phyloP scores from a whole-genome alignment of 768 basidiomycete species.

The Pulveroboletus sp. region DNA sequence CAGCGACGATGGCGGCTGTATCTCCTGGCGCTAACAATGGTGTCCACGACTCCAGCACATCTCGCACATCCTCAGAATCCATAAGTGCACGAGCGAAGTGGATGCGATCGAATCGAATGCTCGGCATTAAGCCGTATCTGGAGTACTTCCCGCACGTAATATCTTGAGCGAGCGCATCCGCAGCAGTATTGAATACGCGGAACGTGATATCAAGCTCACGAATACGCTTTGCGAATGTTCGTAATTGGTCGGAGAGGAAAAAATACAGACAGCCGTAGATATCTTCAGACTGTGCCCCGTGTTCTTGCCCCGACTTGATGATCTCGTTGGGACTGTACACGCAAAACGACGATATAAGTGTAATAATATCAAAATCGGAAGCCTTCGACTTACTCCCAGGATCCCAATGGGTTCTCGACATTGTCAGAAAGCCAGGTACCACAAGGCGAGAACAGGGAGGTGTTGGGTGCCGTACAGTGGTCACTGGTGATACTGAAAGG shows the following conservation, averaged over 20 bases:
- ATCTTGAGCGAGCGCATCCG: constrained; percentile 36
- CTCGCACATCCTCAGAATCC: constrained; percentile 28
- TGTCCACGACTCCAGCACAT: constrained; percentile 33
- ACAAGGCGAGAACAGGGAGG: constrained; percentile 40
- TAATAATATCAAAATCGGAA: background rate
- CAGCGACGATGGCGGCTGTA: constrained; percentile 35
- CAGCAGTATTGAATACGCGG: constrained; percentile 31
- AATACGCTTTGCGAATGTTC: constrained; percentile 35
- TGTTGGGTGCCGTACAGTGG: constrained; percentile 37
- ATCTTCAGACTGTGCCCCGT: constrained; percentile 38
- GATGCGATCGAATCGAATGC: constrained; percentile 39
- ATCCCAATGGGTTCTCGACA: constrained; percentile 38
- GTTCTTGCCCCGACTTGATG: constrained; percentile 31
- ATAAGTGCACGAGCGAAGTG: constrained; percentile 39
- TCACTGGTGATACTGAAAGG: constrained; percentile 39
- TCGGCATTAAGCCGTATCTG: constrained; percentile 21
- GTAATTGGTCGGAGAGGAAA: constrained; percentile 37
- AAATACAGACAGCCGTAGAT: constrained; percentile 48
- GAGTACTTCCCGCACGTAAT: constrained; percentile 24
- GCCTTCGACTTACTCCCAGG: constrained; percentile 41
- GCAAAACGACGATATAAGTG: background rate
- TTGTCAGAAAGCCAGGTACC: constrained; percentile 40
- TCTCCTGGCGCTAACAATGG: constrained; percentile 30
- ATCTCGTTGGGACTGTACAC: constrained; percentile 36
- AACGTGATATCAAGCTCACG: constrained; percentile 35